Evolutionary conservation across 352 stramenopile genomes (phyloP).

Genomic region (Hyaloperonospora brassicae): DNA sequence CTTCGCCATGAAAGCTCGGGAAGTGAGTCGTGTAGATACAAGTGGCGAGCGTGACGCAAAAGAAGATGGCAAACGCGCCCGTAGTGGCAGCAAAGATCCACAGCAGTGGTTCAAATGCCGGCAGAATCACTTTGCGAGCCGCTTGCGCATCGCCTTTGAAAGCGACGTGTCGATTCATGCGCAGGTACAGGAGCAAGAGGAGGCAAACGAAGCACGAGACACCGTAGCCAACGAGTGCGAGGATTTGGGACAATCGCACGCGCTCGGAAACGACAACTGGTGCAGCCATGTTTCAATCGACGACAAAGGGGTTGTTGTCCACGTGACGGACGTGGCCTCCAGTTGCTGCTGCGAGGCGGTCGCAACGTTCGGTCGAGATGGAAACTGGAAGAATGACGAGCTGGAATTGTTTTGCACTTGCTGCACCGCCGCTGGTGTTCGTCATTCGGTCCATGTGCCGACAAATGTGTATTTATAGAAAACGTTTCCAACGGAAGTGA

Average conservation of each 20-base stretch:
- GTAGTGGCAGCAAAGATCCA: conserved; percentile 35
- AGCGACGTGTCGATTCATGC: conserved; percentile 30
- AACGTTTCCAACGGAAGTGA: no score
- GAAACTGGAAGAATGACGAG: no score
- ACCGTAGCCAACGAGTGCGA: conserved; percentile 29
- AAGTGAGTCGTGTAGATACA: conserved; percentile 30
- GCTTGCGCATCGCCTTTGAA: conserved; percentile 37
- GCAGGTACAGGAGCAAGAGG: conserved; percentile 37
- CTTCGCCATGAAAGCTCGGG: conserved; percentile 24
- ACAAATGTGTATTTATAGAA: no score
- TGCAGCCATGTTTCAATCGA: conserved; percentile 1
- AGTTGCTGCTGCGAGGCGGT: no score
- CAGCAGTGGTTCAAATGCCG: conserved; percentile 49
- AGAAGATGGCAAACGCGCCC: conserved; percentile 25
- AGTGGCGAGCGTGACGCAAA: conserved; percentile 25
- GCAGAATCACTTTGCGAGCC: conserved; percentile 42
- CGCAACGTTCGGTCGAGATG: no score
- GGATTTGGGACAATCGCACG: conserved; percentile 24
- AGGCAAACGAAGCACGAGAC: conserved; percentile 28
- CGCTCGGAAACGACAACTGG: conserved; percentile 4
- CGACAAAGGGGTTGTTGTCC: no score
- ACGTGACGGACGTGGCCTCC: no score
- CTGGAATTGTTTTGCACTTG: no score
- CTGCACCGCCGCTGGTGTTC: no score
- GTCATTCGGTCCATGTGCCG: no score